Base-by-base conservation (phyloP, 495 filamentous ascomycete genomes). In the Cercophora samala region DNA sequence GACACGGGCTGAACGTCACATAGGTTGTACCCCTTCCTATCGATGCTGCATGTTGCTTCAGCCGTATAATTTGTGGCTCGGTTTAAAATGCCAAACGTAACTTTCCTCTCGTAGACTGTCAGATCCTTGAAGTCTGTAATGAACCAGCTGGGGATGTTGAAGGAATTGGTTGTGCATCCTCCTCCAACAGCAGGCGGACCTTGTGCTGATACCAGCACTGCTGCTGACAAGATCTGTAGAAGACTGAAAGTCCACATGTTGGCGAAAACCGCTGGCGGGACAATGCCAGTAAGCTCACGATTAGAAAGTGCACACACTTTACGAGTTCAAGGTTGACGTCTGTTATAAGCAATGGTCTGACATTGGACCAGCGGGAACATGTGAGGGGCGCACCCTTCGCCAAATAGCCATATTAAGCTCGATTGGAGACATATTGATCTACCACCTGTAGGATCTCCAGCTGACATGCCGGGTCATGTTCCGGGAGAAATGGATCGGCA, bases 11-110 rank as follows among this genome's bases (percentile, higher is more conserved):
- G 15, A 52, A 62, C 22, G 17, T 54, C 54, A 23, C 67, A 63
- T 9, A 21, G 46, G 42, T 59, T 56, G 63, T 66, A 70, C 21
- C 62, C 70, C 5, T 62, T 25, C n/a, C 52, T 42, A 2, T 32
- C 29, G 1, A 64, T 42, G 58, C 70, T 67, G 46, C 70, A 68
- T 11, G 52, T 60, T 15, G 67, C 53, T 56, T 65, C 58, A 3
- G 64, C 60, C 9, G 70, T 67, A 63, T 69, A 72, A 55, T 78
- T 66, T 58, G 72, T 76, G 4, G 71, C 72, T n/a, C 76, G 66
- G 32, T 78, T 76, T 19, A 70, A n/a, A 42, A 76, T 64, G 24
- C 68, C 63, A 21, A 79, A 73, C 5, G 68, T 46, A 13, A 65
- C 46, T 8, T 23, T 68, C 19, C 66, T 70, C 23, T 56, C 23